Base-by-base conservation (phyloP, 176 grass and related monocot species). In the Tuctoria greenei region DNA sequence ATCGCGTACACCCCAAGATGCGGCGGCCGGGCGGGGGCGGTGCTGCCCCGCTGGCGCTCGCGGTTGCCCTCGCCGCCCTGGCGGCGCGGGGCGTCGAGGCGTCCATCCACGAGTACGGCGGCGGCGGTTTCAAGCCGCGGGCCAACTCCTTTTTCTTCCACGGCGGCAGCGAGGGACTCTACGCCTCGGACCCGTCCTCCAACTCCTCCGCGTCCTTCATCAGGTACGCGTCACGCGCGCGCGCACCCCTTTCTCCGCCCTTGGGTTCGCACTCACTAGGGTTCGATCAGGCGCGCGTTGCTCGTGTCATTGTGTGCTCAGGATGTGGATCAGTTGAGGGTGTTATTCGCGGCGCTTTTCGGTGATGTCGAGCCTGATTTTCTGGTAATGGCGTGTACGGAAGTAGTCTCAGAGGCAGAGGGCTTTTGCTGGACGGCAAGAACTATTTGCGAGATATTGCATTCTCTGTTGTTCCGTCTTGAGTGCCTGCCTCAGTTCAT, bases 121-220 rank as follows among this genome's bases (percentile, higher is more conserved):
- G 71, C 77, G 95, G 89, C 34, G 76, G 55, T 12, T 99, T 99
- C 70, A 68, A 80, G 46, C 89, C 91, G 66, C 88, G 91, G 74
- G 86, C 91, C 52, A 99, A 99, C 78, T 99, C 95, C 38, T 99
- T 90, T 87, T 99, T 99, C 77, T 95, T 99, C 85, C 95, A 99
- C 78, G 95, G 89, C 60, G 95, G 95, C 12, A 99, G 95, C 80
- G 95, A 99, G 92, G 95, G 92, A 31, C 89, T 99, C 70, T 92
- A 95, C 76, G 92, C 95, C 58, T 94, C 91, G 50, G 76, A 81
- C 36, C 59, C 73, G 35, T 71, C 84, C 9, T 83, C 86, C 39
- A 91, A 83, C 35, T 73, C 86, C 24, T 84, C 88, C 36, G 76
- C 90, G 10, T 98, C 95, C 49, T 95, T 90, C 85, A 88, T 99